Base-by-base conservation (phyloP, 78 protist genomes). In the Neovahlkampfia damariscottae region DNA sequence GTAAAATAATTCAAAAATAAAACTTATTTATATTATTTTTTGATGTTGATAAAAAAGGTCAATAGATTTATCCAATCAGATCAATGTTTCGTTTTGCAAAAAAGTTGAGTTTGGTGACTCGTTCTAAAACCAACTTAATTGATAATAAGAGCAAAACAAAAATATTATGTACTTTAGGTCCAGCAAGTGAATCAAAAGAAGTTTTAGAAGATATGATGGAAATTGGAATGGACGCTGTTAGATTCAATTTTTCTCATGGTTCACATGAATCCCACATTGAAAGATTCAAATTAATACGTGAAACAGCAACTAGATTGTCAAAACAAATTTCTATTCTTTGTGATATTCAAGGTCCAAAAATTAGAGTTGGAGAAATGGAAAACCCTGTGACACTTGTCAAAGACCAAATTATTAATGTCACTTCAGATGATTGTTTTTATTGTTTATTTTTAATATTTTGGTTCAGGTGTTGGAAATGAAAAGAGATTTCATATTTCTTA, bases 101-200 rank as follows among this genome's bases (percentile, higher is more conserved):
- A n/a, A n/a, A n/a, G n/a, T n/a, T n/a, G n/a, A n/a, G n/a, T n/a
- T n/a, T n/a, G n/a, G n/a, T n/a, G n/a, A n/a, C n/a, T n/a, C n/a
- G n/a, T n/a, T n/a, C n/a, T n/a, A n/a, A n/a, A n/a, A n/a, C n/a
- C n/a, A n/a, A n/a, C n/a, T n/a, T n/a, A n/a, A n/a, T n/a, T n/a
- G n/a, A n/a, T n/a, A n/a, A n/a, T n/a, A n/a, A n/a, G n/a, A n/a
- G n/a, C n/a, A n/a, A n/a, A n/a, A n/a, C n/a, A n/a, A n/a, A n/a
- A n/a, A 50, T 87, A 38, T 82, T 87, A 37, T 87, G 91, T 76
- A 87, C 91, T 6, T 82, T 87, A 29, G 91, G 91, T 50, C 91
- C 91, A 70, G 82, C 81, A 75, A 87, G 89, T 40, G 81, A 82
- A 84, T 35, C 82, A 8, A 84, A 72, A 30, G 91, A 87, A 34